These are phyloP conservation scores for Brassica cretica DNA, from an alignment of 345 rosid species.

Conservation along the genomic window DNA sequence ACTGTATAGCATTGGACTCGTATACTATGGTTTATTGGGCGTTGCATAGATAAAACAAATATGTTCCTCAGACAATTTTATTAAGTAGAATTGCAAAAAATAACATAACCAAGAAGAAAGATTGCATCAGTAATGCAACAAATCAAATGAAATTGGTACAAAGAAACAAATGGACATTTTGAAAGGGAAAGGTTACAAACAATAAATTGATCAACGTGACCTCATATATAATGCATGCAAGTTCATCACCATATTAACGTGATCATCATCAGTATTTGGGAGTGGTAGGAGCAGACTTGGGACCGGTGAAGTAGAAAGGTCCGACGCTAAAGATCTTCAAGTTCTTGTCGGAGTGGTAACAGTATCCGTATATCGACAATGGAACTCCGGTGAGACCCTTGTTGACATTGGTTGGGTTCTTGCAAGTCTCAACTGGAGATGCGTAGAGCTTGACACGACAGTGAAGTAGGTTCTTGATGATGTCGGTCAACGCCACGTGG, in stretches of 20 bases:
- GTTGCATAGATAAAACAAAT: conserved; percentile 1
- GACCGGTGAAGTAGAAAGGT: conserved; percentile 4
- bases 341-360: conserved; percentile 1
- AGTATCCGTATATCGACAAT: conserved; percentile 4
- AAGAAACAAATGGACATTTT: not conserved
- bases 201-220: not conserved
- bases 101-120: not conserved
- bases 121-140: conserved; percentile 3
- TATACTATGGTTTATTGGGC: not conserved
- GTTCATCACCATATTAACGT: not conserved
- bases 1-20: not conserved
- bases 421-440: conserved; percentile 7
- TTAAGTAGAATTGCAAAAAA: not conserved
- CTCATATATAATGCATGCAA: not conserved
- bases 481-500: not conserved
- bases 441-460: conserved; percentile 4
- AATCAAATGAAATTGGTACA: not conserved
- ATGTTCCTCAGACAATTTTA: not conserved
- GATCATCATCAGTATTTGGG: not conserved
- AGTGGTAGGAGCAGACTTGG: not conserved
- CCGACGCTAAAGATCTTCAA: not conserved
- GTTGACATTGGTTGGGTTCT: conserved; percentile 14
- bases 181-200: not conserved
- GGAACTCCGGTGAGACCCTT: conserved; percentile 10
- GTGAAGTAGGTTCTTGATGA: not conserved